A percentile compares a stretch with the other conserved stretches of the same genome.
phyloP scores from a whole-genome alignment of 768 basidiomycete species.

The Favolaschia claudopus region DNA sequence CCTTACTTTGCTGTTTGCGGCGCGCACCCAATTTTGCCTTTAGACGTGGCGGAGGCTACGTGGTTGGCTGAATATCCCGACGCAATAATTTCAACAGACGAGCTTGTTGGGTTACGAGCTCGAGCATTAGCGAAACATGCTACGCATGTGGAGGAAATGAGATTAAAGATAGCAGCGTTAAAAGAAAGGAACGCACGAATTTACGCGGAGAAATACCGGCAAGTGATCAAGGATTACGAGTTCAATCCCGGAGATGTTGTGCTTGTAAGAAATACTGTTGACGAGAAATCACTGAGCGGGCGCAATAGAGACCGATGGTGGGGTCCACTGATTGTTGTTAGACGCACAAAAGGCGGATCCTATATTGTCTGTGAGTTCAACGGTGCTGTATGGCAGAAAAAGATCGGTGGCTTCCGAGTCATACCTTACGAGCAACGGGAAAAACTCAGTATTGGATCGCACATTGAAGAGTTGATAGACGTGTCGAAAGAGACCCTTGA shows the following conservation, averaged over 20 bases:
- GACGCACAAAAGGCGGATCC: slow-evolving; percentile 18
- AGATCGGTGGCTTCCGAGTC: slow-evolving; percentile 14
- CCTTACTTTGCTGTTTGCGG: slow-evolving; percentile 32
- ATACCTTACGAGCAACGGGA: slow-evolving; percentile 10
- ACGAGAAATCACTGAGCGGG: slow-evolving; percentile 28
- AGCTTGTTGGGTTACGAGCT: slow-evolving; percentile 29
- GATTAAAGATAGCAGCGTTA: slow-evolving; percentile 1
- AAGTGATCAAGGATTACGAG: slow-evolving; percentile 16
- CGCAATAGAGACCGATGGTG: slow-evolving; percentile 31
- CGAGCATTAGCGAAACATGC: slow-evolving; percentile 15
- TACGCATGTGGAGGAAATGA: slow-evolving; percentile 27
- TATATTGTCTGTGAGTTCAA: slow-evolving; percentile 22
- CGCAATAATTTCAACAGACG: slow-evolving; percentile 4
- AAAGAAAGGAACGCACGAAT: slow-evolving; percentile 17
- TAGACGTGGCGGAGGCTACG: slow-evolving; percentile 37
- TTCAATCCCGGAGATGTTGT: slow-evolving; percentile 34
- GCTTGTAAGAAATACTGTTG: slow-evolving; percentile 25
- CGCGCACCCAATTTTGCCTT: slow-evolving; percentile 27
- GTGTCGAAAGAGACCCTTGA: not conserved
- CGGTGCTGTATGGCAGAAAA: slow-evolving; percentile 13
- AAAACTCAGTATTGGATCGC: not conserved
- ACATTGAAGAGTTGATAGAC: slow-evolving; percentile 13
- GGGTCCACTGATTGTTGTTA: slow-evolving; percentile 32
- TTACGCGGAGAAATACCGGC: slow-evolving; percentile 30
- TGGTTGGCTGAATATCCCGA: slow-evolving; percentile 32